Base-by-base conservation (phyloP, 371 early-diverging fungal species). In the Enterospora canceri region DNA sequence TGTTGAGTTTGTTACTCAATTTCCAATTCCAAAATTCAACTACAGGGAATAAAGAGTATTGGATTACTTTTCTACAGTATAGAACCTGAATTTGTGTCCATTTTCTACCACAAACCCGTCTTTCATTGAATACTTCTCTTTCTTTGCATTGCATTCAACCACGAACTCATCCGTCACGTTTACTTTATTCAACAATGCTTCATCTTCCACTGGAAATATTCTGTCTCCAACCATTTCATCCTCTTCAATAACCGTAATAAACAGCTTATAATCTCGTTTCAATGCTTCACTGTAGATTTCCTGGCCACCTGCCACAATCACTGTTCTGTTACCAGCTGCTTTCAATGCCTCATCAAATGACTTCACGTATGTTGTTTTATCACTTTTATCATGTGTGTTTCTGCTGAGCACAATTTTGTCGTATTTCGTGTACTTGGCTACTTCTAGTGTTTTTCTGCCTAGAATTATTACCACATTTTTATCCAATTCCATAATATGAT, bases 11-110 rank as follows among this genome's bases (percentile, higher is more conserved):
- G 91, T 92, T 60, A 83, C 83, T 50, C 74, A 80, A 61, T 89
- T 88, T 86, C 89, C 89, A 70, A 89, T 90, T 89, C 91, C 91
- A 62, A 90, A 90, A 15, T 83, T 84, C 50, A 31, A 57, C 33
- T 57, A 57, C 23, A 24, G 53, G 16, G 19, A 53, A 53, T 3
- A 53, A 53, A 8, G 12, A 24, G 3, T 53, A 19, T 46, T 15
- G 15, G 15, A 15, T 40, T 40, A 40, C 8, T 40, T 40, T 40
- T 40, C 40, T 40, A n/a, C n/a, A n/a, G n/a, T n/a, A 40, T 12
- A 40, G n/a, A 40, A 40, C 40, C n/a, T 40, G n/a, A 40, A 40
- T 40, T 40, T 40, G n/a, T 40, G 40, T 8, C 40, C 40, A 40
- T 40, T 40, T 40, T 40, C 40, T 12, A 40, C n/a, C 8, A 40